phyloP scores from a whole-genome alignment of 495 filamentous ascomycete genomes.

The Penicillium riverlandense region DNA sequence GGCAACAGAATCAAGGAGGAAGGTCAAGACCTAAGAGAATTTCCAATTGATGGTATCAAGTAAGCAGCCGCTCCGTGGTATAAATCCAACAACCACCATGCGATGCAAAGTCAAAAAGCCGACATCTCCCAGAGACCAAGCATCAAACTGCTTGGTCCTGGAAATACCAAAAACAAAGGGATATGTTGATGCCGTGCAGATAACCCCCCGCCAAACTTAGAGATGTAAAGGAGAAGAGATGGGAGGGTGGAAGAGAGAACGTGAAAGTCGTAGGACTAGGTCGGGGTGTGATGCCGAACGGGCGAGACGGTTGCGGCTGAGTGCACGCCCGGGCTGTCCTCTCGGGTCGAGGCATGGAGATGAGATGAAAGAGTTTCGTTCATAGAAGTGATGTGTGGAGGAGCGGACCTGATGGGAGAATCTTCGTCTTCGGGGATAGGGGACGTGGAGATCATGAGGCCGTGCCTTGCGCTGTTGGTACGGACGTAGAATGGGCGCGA shows the following conservation, averaged over 20 bases:
- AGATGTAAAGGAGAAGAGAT: constrained; percentile 7
- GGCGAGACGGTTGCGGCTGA: constrained; percentile 14
- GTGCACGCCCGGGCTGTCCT: constrained; percentile 16
- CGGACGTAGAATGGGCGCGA: constrained; percentile 33
- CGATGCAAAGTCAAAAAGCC: constrained; percentile 6
- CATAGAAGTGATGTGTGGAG: constrained; percentile 24
- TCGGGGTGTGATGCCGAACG: constrained; percentile 4
- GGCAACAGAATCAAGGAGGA: no score
- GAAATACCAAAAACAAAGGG: neutral
- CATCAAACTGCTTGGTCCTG: constrained; percentile 4
- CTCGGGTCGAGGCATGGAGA: constrained; percentile 5
- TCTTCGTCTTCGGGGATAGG: constrained; percentile 26
- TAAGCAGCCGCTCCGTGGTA: constrained; percentile 11
- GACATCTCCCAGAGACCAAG: constrained; percentile 1
- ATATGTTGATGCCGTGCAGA: no score
- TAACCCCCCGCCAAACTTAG: constrained; percentile 4
- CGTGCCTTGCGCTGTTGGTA: constrained; percentile 26
- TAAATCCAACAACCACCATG: constrained; percentile 15
- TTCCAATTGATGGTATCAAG: constrained; percentile 21
- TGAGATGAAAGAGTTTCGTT: constrained; percentile 18
- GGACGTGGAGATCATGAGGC: constrained; percentile 26
- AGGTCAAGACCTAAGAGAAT: neutral
- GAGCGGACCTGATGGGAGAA: constrained; percentile 28
- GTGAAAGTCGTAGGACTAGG: constrained; percentile 1
- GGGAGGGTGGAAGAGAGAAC: constrained; percentile 2